Evolutionary conservation across 140 eudicot genomes (phyloP), one percentile per base, ranked within the genome.

Genomic region (Anethum foeniculum): DNA sequence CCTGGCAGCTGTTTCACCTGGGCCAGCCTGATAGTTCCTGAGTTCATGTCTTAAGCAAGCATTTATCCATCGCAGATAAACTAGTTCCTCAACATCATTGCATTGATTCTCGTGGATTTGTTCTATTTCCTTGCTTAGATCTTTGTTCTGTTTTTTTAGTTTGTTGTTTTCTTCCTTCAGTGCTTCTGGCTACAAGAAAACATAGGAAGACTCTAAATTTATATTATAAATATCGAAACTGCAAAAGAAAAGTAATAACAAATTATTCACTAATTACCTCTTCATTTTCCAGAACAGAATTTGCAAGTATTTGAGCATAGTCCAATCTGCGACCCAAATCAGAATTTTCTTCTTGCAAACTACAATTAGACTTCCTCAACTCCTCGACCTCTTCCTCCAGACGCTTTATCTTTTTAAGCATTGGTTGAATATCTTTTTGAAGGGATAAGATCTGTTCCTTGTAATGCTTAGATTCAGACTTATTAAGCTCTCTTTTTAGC

Each of bases 21-120:
- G 30, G 65, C 82, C 85, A 1, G 97, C 92, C 79, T 88, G 88
- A 60, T 89, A 89, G 84, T 95, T 89, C 47, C 93, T 84, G 36
- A 95, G 85, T 79, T 95, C 99, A 73, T 92, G 81, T 44, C 99
- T 83, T 68, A 95, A 86, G 81, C 97, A 95, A n/a, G 97, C 99
- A 52, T 94, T 94, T 30, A 94, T 56, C 98, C 98, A 94, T 39
- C 88, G 87, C 41, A 94, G 91, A 77, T 94, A 90, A 14, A 94
- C 97, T 23, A 92, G 83, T 82, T 94, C 96, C 65, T 92, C 97
- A 6, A 85, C 85, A n/a, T 95, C 97, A 36, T 84, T 78, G 79
- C 90, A 95, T 48, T 90, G 82, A 23, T 88, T 90, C 4, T 89
- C 87, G 74, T 85, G 90, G 72, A 92, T 80, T 80, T 81, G 88